Percentiles rank a stretch among this genome's conserved stretches.
Conservation (phyloP, 2,329 filamentous ascomycete genomes). For the Xylariaceae sp. region DNA sequence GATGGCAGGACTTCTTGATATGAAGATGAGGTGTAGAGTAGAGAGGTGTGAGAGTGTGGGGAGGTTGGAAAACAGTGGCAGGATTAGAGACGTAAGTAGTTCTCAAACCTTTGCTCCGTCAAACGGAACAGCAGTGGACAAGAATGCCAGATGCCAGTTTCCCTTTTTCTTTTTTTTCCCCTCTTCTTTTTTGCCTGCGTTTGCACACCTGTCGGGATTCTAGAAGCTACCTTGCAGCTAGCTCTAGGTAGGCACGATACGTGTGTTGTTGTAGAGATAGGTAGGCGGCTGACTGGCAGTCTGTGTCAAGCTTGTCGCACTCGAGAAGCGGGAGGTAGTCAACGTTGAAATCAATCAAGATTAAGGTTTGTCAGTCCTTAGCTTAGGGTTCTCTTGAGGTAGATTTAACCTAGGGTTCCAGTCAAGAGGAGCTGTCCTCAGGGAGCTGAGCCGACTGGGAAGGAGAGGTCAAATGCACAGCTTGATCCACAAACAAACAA, state of each 20-base stretch:
- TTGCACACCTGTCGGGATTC: neutral
- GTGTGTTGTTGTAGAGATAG: neutral
- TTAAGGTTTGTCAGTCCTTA: no score
- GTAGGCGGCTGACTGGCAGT: no score
- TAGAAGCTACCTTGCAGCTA: neutral
- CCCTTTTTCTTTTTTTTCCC: slow-evolving; percentile 24
- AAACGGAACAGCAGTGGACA: slow-evolving; percentile 31
- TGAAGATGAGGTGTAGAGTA: slow-evolving; percentile 27
- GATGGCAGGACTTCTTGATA: slow-evolving; percentile 38
- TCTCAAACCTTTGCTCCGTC: slow-evolving; percentile 44
- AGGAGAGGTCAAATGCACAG: neutral
- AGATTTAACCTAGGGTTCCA: no score
- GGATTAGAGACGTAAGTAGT: slow-evolving; percentile 39
- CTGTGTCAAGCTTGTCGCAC: neutral
- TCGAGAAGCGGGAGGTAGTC: neutral
- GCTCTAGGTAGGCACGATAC: neutral
- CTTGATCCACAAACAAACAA: no score
- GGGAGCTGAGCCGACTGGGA: no score
- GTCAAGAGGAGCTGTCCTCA: no score
- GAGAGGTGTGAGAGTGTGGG: slow-evolving; percentile 20
- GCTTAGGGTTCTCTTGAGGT: no score
- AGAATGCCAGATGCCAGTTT: slow-evolving; percentile 25
- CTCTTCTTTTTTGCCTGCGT: neutral
- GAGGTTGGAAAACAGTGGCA: slow-evolving; percentile 27
- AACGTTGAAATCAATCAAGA: neutral